Base-by-base conservation (phyloP, 73 alveolate species). In the Paramecium primaurelia region DNA sequence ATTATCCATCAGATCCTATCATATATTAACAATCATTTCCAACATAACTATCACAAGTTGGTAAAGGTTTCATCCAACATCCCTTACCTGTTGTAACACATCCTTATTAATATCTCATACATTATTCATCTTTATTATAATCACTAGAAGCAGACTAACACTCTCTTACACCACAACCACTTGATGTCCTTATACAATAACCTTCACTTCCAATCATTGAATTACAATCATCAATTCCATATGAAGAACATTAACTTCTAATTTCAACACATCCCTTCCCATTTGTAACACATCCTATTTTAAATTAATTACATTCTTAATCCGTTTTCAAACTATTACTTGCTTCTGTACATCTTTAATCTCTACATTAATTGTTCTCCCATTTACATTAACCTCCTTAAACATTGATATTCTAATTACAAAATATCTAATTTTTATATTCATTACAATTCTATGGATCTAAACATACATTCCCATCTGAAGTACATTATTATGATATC, bases 241-340 rank as follows among this genome's bases (percentile, higher is more conserved):
- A 80, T 8, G 77, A n/a, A 7, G 49, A 45, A 22, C 91, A 80
- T 26, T 59, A 14, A 9, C 51, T 6, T 45, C 58, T 42, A 45
- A 34, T 45, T 14, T 40, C 58, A 8, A 80, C 91, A 80, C 91
- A 80, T 26, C 91, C 91, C 30, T 80, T 80, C 2, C 91, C 91
- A 32, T 25, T 80, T 16, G 91, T 80, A 12, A 42, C 30, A 64
- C 91, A 80, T 1, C 91, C 91, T 11, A 36, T 8, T 80, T 26
- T 20, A 34, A 28, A 64, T 64, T 28, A 16, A 64, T 64, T 34
- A 12, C 84, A 64, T 1, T 28, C 84, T 25, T 11, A 12, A 64
- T 64, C 84, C 5, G 51, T 64, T 32, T 64, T 64, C 9, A 64
- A 28, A 3, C 11, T 9, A 12, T 2, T 28, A 28, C 28, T 34